phyloP scores from a whole-genome alignment of 768 basidiomycete genomes.

The Crucibulum laeve region DNA sequence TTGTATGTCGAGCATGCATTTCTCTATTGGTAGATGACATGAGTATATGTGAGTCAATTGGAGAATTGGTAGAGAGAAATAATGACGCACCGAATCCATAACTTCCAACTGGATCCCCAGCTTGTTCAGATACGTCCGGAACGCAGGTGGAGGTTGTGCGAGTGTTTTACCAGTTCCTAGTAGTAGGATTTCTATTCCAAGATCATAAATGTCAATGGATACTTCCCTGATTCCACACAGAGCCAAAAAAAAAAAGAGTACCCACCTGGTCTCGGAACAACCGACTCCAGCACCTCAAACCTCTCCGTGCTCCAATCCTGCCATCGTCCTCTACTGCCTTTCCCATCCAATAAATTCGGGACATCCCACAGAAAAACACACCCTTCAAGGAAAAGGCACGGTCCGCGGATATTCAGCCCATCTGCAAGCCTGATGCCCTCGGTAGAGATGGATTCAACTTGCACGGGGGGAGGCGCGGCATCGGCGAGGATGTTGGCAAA shows the following conservation, averaged over 20 bases:
- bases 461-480: conserved; percentile 63
- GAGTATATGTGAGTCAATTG: too few species aligned
- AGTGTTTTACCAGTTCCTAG: conserved; percentile 81
- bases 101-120: conserved; percentile 87
- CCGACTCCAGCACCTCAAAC: conserved; percentile 77
- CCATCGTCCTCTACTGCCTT: too few species aligned
- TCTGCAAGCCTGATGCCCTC: conserved; percentile 70
- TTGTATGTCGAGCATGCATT: conserved; percentile 98
- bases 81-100: conserved; percentile 71
- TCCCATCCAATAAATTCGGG: conserved; percentile 31
- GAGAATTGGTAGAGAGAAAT: neutral
- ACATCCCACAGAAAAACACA: conserved; percentile 91
- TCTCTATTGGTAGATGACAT: too few species aligned
- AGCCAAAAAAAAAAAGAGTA: conserved; percentile 4
- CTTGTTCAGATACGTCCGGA: conserved; percentile 64
- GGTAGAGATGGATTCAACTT: conserved; percentile 61
- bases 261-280: conserved; percentile 84
- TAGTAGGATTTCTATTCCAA: conserved; percentile 72
- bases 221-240: neutral
- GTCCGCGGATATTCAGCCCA: conserved; percentile 71
- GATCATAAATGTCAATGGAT: neutral
- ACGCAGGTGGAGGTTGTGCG: conserved; percentile 60
- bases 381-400: conserved; percentile 83
- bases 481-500: conserved; percentile 75
- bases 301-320: conserved; percentile 67